These are phyloP conservation scores for Penicillium sp. DNA, from an alignment of 2,329 filamentous ascomycete species.

Conservation along the genomic window DNA sequence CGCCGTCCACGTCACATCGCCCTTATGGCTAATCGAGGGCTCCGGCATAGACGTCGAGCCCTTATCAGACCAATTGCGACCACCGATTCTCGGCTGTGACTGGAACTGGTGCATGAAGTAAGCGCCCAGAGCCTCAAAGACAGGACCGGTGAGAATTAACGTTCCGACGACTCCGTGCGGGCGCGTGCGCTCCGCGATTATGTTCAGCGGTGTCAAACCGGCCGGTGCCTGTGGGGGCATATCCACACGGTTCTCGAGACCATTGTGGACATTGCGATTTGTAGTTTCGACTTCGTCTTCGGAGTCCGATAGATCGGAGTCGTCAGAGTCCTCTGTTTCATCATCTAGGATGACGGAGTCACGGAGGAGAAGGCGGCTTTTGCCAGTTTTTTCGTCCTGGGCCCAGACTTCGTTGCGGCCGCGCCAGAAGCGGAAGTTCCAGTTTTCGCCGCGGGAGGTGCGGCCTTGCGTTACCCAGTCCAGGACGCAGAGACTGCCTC, in stretches of 20 bases:
- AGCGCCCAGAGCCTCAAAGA: constrained; percentile 64
- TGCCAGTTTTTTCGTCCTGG: constrained; percentile 37
- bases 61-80: constrained; percentile 66
- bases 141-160: constrained; percentile 73
- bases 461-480: constrained; percentile 96
- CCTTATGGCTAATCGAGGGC: constrained; percentile 41
- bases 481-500: constrained; percentile 70
- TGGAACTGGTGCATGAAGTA: constrained; percentile 82
- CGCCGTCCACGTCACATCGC: constrained; percentile 75
- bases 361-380: constrained; percentile 70
- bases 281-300: constrained; percentile 31
- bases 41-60: constrained; percentile 23
- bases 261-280: constrained; percentile 10
- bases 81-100: constrained; percentile 76
- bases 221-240: constrained; percentile 16
- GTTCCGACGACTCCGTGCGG: constrained; percentile 79
- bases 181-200: constrained; percentile 64
- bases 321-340: constrained; percentile 33
- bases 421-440: constrained; percentile 77
- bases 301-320: neutral
- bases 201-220: constrained; percentile 23
- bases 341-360: constrained; percentile 78
- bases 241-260: constrained; percentile 7
- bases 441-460: constrained; percentile 80
- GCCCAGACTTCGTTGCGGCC: constrained; percentile 79